Conservation (phyloP, 805 yeast species). For the Saccharomycopsis schoenii region DNA sequence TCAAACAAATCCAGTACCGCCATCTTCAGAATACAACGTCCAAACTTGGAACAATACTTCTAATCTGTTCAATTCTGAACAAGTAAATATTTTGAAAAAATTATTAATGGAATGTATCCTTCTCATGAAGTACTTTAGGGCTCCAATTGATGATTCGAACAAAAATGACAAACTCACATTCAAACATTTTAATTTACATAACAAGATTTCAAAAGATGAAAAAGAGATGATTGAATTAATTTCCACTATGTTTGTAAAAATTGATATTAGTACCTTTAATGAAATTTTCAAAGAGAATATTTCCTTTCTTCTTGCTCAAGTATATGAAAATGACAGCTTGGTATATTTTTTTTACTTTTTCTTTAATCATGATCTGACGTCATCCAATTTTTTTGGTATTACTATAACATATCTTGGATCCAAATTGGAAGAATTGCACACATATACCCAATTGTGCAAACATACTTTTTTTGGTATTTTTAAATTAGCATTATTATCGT, state of each 20-base stretch:
- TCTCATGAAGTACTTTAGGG: conserved; percentile 68
- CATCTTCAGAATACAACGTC: conserved; percentile 37
- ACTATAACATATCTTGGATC: conserved; percentile 65
- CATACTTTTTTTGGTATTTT: conserved; percentile 77
- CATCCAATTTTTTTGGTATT: conserved; percentile 83
- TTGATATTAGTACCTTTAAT: conserved; percentile 92
- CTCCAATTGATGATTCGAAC: conserved; percentile 26
- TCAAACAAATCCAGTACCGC: conserved; percentile 78
- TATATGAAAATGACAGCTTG: conserved; percentile 75
- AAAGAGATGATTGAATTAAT: conserved; percentile 92
- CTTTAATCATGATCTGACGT: conserved; percentile 84
- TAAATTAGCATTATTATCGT: conserved; percentile 87
- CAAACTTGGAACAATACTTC: conserved; percentile 80
- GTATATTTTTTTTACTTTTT: conserved; percentile 90
- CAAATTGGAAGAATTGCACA: conserved; percentile 61
- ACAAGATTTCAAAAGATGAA: conserved; percentile 83
- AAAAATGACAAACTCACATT: conserved; percentile 28
- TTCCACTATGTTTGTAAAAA: conserved; percentile 85
- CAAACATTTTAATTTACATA: conserved; percentile 75
- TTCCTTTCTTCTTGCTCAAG: conserved; percentile 64
- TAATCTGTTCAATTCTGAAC: conserved; percentile 74
- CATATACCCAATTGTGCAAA: conserved; percentile 23
- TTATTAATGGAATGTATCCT: conserved; percentile 77
- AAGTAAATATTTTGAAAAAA: conserved; percentile 62
- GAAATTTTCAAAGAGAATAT: conserved; percentile 81